phyloP scores from a whole-genome alignment of 805 yeast species.

The Starmerella vaccinii region DNA sequence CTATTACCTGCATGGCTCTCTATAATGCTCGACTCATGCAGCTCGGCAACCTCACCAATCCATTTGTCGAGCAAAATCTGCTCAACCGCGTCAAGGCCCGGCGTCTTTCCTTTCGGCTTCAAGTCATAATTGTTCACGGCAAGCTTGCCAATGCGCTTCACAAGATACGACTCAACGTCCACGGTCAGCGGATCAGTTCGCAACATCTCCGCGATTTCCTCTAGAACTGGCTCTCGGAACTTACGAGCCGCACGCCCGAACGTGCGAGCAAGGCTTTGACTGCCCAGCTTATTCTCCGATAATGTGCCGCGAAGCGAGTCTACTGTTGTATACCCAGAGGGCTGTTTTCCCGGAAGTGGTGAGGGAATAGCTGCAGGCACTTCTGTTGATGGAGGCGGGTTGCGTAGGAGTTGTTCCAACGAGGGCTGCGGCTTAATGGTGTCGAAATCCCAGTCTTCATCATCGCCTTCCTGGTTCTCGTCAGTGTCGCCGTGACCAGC shows the following conservation, averaged over 20 bases:
- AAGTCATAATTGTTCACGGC: slow-evolving; percentile 16
- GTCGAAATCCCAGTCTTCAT: slow-evolving; percentile 34
- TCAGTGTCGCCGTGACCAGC: background rate
- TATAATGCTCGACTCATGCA: background rate
- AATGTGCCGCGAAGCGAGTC: slow-evolving; percentile 10
- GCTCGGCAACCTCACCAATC: slow-evolving; percentile 19
- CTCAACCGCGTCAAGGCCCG: slow-evolving; percentile 23
- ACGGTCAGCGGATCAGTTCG: slow-evolving; percentile 24
- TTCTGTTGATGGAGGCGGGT: slow-evolving; percentile 10
- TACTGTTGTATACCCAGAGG: background rate
- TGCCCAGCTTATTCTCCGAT: background rate
- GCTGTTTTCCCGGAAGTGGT: background rate
- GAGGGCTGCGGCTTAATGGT: slow-evolving; percentile 29
- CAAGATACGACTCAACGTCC: slow-evolving; percentile 23
- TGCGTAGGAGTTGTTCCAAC: slow-evolving; percentile 14
- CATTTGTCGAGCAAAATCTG: slow-evolving; percentile 23
- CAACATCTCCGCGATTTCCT: slow-evolving; percentile 23
- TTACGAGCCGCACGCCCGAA: slow-evolving; percentile 25
- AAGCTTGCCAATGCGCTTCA: slow-evolving; percentile 20
- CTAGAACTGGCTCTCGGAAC: slow-evolving; percentile 24
- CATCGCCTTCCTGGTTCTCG: slow-evolving; percentile 22
- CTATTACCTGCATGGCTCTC: background rate
- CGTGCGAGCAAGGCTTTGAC: slow-evolving; percentile 19
- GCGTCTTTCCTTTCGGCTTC: slow-evolving; percentile 9
- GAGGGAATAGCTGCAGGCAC: slow-evolving; percentile 6